Evolutionary conservation across 2,329 filamentous ascomycete genomes (phyloP).

Genomic region (Didymella lethalis): DNA sequence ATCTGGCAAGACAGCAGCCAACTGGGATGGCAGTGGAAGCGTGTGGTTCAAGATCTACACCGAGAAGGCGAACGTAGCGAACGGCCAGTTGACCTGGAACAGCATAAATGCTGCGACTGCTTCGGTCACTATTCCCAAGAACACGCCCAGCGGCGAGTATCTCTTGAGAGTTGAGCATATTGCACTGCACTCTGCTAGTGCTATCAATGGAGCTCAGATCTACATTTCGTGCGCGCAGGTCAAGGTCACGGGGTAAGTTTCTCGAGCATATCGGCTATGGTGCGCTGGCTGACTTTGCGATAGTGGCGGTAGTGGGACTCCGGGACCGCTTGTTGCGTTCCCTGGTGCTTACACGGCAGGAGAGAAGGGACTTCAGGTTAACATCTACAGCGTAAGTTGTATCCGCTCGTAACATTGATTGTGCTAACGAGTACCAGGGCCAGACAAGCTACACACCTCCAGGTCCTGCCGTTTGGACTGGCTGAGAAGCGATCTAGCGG

Average conservation of each 20-base stretch:
- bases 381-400: constrained; percentile 37
- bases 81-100: constrained; percentile 39
- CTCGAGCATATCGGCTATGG: background rate
- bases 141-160: constrained; percentile 55
- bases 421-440: background rate
- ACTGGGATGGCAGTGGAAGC: constrained; percentile 44
- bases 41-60: constrained; percentile 51
- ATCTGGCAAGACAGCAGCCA: constrained; percentile 34
- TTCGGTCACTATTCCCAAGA: constrained; percentile 51
- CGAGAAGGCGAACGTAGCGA: constrained; percentile 31
- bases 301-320: constrained; percentile 46
- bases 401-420: too few species aligned
- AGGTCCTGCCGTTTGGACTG: constrained; percentile 43
- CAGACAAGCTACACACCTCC: constrained; percentile 40
- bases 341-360: constrained; percentile 51
- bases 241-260: constrained; percentile 46
- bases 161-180: constrained; percentile 58
- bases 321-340: constrained; percentile 52
- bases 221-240: constrained; percentile 59
- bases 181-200: constrained; percentile 51
- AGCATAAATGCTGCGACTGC: constrained; percentile 34
- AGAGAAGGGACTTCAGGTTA: constrained; percentile 45
- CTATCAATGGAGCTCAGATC: constrained; percentile 52
- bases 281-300: background rate
- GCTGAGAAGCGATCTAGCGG: constrained; percentile 5